Conservation (phyloP, 192 early-diverging fungal species). For the Podochytrium sp. region DNA sequence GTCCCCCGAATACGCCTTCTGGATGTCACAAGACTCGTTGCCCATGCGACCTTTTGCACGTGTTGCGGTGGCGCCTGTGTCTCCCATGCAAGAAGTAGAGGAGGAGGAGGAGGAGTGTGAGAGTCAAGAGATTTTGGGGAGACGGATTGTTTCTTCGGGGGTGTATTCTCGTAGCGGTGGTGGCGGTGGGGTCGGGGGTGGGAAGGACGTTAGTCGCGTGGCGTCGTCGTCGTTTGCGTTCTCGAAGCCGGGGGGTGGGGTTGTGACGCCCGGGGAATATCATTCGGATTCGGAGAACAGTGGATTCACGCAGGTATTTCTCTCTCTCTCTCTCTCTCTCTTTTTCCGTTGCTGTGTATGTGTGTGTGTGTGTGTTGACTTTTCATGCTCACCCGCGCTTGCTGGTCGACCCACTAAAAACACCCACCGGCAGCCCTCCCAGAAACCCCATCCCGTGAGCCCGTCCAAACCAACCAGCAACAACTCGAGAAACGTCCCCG, state of each 20-base stretch:
- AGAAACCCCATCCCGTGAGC: too few species aligned
- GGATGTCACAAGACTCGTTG: slow-evolving; percentile 7
- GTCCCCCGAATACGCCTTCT: neutral
- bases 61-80: neutral
- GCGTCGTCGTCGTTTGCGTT: too few species aligned
- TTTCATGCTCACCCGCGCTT: too few species aligned
- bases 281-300: neutral
- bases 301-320: neutral
- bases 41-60: neutral
- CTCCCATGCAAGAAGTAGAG: neutral
- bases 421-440: too few species aligned
- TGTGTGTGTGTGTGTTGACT: too few species aligned
- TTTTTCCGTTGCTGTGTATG: neutral
- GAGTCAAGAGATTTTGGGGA: slow-evolving; percentile 3
- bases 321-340: neutral
- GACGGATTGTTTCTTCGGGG: neutral
- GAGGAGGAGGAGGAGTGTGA: neutral
- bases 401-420: too few species aligned
- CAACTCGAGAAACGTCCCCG: neutral
- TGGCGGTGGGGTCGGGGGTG: neutral
- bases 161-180: neutral
- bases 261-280: neutral
- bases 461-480: neutral
- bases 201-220: neutral
- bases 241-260: neutral